Conservation (phyloP, 257 asterid genomes). For the Solanum phureja region DNA sequence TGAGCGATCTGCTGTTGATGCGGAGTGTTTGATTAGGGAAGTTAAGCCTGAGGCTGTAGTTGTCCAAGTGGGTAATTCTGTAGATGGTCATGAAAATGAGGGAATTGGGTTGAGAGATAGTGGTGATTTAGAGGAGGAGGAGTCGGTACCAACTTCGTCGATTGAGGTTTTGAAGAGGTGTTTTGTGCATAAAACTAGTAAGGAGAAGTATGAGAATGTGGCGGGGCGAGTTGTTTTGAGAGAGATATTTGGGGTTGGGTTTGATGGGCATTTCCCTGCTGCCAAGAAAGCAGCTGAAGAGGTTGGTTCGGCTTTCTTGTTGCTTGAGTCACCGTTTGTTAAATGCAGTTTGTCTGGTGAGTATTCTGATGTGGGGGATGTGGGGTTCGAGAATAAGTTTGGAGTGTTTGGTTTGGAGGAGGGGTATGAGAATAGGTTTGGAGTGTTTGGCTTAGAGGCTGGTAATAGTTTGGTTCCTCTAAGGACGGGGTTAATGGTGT, state of each 20-base stretch:
- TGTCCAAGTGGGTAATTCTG: conserved; percentile 54
- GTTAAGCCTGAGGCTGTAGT: conserved; percentile 88
- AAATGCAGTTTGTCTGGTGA: conserved; percentile 18
- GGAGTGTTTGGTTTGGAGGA: conserved; percentile 29
- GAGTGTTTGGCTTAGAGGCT: conserved; percentile 28
- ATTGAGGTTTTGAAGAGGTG: conserved; percentile 73
- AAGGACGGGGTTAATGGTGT: conserved; percentile 15
- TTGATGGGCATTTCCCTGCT: conserved; percentile 50
- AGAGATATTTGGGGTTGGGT: conserved; percentile 81
- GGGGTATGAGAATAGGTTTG: conserved; percentile 20
- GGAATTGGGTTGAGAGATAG: conserved; percentile 3
- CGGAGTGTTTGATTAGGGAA: conserved; percentile 58
- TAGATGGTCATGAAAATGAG: conserved; percentile 12
- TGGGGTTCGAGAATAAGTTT: conserved; percentile 18
- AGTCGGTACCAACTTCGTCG: conserved; percentile 64
- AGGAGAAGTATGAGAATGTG: conserved; percentile 68
- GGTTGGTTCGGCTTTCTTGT: conserved; percentile 67
- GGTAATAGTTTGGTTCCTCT: conserved; percentile 29
- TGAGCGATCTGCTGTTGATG: conserved; percentile 71
- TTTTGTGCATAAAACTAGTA: conserved; percentile 48
- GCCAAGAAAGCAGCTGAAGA: conserved; percentile 85
- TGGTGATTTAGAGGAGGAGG: conserved; percentile 8
- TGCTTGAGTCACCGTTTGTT: conserved; percentile 70
- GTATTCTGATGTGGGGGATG: conserved; percentile 7
- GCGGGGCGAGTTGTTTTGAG: conserved; percentile 73